Conservation (phyloP, 371 early-diverging fungal genomes). For the Saksenaea vasiformis region DNA sequence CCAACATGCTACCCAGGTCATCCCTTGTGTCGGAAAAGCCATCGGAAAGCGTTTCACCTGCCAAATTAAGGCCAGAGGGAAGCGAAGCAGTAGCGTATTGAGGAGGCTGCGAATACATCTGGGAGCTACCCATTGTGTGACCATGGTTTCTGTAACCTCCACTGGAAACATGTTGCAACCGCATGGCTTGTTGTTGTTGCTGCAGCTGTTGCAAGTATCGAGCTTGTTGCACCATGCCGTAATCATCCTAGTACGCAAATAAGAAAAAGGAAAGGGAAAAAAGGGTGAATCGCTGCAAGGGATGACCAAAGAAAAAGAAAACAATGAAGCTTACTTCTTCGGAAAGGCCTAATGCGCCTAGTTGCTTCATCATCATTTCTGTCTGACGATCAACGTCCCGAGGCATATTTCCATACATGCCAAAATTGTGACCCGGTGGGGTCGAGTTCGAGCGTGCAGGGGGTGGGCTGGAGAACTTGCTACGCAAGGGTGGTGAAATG, state of each 20-base stretch:
- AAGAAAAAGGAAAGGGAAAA: not conserved
- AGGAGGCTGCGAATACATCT: constrained; percentile 15
- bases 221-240: constrained; percentile 15
- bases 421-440: constrained; percentile 41
- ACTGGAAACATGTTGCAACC: constrained; percentile 16
- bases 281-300: not conserved
- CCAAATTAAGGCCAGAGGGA: constrained; percentile 17
- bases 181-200: constrained; percentile 19
- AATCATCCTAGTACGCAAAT: not conserved
- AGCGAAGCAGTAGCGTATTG: constrained; percentile 6
- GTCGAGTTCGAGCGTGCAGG: constrained; percentile 51
- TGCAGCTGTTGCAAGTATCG: constrained; percentile 20
- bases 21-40: constrained; percentile 1
- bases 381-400: constrained; percentile 23
- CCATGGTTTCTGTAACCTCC: constrained; percentile 4
- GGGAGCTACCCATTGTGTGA: constrained; percentile 2
- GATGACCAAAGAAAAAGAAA: constrained; percentile 8
- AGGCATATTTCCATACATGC: constrained; percentile 17
- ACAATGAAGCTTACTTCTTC: constrained; percentile 32
- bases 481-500: constrained; percentile 35
- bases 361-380: constrained; percentile 31
- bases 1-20: not conserved
- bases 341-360: constrained; percentile 36
- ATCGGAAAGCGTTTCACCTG: constrained; percentile 2
- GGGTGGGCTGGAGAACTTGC: constrained; percentile 34